These are phyloP conservation scores for Skeletonema tropicum DNA, from an alignment of 108 stramenopile species.

Conservation along the genomic window DNA sequence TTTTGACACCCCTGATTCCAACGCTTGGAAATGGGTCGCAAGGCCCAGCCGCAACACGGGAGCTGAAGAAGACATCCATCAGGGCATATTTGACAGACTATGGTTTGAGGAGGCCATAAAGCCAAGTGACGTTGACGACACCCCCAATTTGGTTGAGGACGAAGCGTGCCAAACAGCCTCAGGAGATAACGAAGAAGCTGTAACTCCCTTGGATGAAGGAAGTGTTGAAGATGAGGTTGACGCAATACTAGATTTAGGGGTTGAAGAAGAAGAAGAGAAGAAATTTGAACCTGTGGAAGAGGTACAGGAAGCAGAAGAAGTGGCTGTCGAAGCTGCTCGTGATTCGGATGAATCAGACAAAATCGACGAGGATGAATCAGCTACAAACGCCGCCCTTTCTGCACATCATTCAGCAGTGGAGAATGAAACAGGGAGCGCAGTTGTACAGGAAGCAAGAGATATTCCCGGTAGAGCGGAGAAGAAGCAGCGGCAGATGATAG, in stretches of 20 bases:
- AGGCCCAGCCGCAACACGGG: background rate
- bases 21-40: background rate
- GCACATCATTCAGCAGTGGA: background rate
- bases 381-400: background rate
- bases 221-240: background rate
- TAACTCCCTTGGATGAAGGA: background rate
- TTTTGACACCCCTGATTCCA: background rate
- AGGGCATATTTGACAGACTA: background rate
- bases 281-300: too few relatives aligned
- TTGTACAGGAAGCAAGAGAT: background rate
- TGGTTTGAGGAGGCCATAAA: constrained; percentile 4
- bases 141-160: background rate
- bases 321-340: background rate
- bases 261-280: too few relatives aligned
- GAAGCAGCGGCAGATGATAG: background rate
- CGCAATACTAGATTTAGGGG: too few relatives aligned
- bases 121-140: background rate
- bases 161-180: background rate
- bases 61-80: background rate
- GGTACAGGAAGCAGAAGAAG: background rate
- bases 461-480: background rate
- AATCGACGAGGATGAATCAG: background rate
- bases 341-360: background rate
- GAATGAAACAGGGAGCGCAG: background rate
- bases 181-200: background rate